These are phyloP conservation scores for Nidula niveotomentosa DNA, from an alignment of 1,284 basidiomycete species.

Conservation along the genomic window DNA sequence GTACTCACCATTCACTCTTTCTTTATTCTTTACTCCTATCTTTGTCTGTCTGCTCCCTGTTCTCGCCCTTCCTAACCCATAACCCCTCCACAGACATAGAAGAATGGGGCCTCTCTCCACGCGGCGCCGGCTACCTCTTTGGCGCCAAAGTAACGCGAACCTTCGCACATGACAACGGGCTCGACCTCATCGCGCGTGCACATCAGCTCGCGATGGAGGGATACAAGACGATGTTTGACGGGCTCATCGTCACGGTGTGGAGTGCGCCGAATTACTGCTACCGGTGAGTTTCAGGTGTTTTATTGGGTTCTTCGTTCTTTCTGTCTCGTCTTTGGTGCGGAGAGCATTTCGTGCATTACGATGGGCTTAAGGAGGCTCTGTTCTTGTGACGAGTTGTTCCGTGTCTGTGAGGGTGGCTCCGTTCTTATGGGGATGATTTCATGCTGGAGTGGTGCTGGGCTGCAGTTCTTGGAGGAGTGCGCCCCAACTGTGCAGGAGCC, in stretches of 20 bases:
- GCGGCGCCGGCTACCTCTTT: conserved; percentile 95
- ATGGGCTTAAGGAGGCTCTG: background rate
- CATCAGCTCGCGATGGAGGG: conserved; percentile 99
- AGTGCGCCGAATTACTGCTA: conserved; percentile 99
- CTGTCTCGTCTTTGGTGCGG: background rate
- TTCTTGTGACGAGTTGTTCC: background rate
- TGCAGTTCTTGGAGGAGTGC: too few species aligned
- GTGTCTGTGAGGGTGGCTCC: too few species aligned
- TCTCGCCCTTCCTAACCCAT: background rate
- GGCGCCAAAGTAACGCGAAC: conserved; percentile 83
- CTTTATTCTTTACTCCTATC: background rate
- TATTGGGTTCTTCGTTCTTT: background rate
- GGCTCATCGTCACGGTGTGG: conserved; percentile 97
- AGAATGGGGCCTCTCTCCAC: conserved; percentile 96
- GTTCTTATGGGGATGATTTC: too few species aligned
- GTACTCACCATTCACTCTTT: too few species aligned
- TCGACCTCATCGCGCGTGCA: conserved; percentile 95
- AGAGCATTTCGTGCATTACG: background rate
- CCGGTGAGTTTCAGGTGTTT: conserved; percentile 51
- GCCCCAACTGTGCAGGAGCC: too few species aligned
- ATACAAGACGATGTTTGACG: conserved; percentile 98
- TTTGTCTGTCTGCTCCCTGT: conserved; percentile 4
- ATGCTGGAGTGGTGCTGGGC: too few species aligned
- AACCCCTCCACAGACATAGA: conserved; percentile 60
- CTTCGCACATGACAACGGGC: conserved; percentile 90